phyloP scores from a whole-genome alignment of 495 filamentous ascomycete genomes.

The Penicillium fimorum region DNA sequence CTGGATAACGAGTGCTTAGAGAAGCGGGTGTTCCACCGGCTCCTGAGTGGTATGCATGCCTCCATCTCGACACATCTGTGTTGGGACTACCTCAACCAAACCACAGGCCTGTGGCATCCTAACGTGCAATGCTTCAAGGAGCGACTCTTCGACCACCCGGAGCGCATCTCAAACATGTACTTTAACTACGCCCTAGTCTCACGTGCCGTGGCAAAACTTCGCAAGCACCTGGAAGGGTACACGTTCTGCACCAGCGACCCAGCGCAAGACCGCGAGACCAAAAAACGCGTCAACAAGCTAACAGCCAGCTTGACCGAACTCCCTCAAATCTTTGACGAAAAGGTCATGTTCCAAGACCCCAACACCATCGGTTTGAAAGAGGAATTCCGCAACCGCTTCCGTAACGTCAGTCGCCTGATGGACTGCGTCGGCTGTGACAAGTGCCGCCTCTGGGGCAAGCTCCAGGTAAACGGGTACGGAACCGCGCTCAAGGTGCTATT shows the following conservation, averaged over 20 bases:
- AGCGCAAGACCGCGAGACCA: constrained; percentile 73
- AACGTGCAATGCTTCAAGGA: constrained; percentile 87
- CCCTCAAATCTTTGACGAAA: constrained; percentile 88
- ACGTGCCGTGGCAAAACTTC: constrained; percentile 88
- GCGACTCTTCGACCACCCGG: constrained; percentile 77
- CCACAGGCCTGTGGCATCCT: constrained; percentile 89
- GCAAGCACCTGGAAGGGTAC: constrained; percentile 75
- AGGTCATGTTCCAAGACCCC: constrained; percentile 77
- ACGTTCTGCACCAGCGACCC: constrained; percentile 90
- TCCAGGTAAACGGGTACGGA: constrained; percentile 95
- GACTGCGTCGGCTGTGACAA: constrained; percentile 99
- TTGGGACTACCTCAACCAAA: constrained; percentile 95
- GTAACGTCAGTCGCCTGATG: constrained; percentile 94
- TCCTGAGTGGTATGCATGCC: constrained; percentile 96
- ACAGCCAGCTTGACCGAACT: constrained; percentile 62
- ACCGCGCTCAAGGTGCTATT: constrained; percentile 94
- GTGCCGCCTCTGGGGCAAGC: constrained; percentile 95
- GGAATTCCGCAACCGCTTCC: constrained; percentile 95
- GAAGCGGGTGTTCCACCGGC: constrained; percentile 94
- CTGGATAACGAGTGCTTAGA: constrained; percentile 90
- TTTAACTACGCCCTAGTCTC: constrained; percentile 96
- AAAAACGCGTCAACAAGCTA: constrained; percentile 71
- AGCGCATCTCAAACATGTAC: constrained; percentile 94
- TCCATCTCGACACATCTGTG: constrained; percentile 95
- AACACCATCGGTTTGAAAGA: constrained; percentile 79